phyloP scores from a whole-genome alignment of 345 rosid genomes.

The Brassica incana region DNA sequence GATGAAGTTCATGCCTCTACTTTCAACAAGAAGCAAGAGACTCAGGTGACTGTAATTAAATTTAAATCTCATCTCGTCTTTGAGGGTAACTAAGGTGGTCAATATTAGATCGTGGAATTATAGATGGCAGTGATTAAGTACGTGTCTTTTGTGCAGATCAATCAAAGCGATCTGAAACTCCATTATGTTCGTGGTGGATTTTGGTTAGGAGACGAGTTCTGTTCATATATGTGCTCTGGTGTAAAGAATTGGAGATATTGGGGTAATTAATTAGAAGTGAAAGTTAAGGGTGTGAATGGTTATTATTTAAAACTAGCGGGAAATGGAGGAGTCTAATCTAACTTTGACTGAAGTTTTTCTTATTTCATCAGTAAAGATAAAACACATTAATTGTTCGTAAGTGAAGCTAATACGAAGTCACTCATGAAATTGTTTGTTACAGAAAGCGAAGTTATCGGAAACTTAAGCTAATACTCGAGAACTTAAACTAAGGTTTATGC shows the following conservation, averaged over 20 bases:
- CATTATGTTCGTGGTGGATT: not conserved
- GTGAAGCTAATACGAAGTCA: too few relatives aligned
- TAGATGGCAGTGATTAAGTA: slow-evolving; percentile 5
- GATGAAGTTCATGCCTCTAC: not conserved
- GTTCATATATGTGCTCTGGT: not conserved
- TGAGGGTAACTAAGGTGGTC: not conserved
- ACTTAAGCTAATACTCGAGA: too few relatives aligned
- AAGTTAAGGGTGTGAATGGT: not conserved
- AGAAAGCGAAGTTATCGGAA: too few relatives aligned
- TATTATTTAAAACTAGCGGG: not conserved
- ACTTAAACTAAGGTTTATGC: too few relatives aligned
- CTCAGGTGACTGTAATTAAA: not conserved
- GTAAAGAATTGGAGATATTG: not conserved
- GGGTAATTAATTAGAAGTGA: not conserved
- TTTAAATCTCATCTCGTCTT: not conserved
- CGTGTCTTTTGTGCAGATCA: not conserved
- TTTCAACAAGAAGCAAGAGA: slow-evolving; percentile 30
- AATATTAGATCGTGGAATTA: not conserved
- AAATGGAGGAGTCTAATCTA: not conserved
- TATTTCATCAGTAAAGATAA: too few relatives aligned
- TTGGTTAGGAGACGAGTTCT: not conserved
- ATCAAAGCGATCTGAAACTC: not conserved
- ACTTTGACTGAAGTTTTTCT: not conserved
- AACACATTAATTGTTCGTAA: too few relatives aligned
- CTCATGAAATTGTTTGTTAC: too few relatives aligned